phyloP scores from a whole-genome alignment of 2,329 filamentous ascomycete genomes.

The Diaporthe eres region DNA sequence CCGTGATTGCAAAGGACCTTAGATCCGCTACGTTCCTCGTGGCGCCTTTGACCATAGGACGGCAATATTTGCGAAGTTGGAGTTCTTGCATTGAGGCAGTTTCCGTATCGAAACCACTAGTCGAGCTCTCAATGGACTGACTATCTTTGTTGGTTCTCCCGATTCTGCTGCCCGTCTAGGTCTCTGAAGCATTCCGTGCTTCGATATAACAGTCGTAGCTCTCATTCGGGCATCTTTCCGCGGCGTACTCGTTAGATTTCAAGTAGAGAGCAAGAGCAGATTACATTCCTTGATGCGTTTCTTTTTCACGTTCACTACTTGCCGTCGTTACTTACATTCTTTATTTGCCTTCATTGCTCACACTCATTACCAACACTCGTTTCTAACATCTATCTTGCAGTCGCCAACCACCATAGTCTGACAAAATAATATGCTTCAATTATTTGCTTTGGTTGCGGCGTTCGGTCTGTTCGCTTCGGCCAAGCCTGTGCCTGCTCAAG shows the following conservation, averaged over 20 bases:
- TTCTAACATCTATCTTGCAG: not conserved
- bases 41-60: not conserved
- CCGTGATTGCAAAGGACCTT: not conserved
- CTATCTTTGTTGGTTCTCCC: not conserved
- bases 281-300: not conserved
- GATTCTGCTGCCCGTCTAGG: not conserved
- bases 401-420: not conserved
- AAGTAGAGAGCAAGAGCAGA: not conserved
- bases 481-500: not conserved
- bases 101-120: not conserved
- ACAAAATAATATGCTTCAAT: not conserved
- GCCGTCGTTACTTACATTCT: not conserved
- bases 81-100: not conserved
- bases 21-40: no score
- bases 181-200: not conserved
- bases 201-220: not conserved
- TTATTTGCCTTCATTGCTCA: not conserved
- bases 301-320: not conserved
- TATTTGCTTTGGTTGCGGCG: not conserved
- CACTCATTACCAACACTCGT: not conserved
- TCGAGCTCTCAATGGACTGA: not conserved
- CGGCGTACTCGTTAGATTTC: no score
- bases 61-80: not conserved
- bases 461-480: constrained; percentile 1
- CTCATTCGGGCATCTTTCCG: not conserved